These are phyloP conservation scores for Starmerella powellii DNA, from an alignment of 805 yeast species.

Conservation along the genomic window DNA sequence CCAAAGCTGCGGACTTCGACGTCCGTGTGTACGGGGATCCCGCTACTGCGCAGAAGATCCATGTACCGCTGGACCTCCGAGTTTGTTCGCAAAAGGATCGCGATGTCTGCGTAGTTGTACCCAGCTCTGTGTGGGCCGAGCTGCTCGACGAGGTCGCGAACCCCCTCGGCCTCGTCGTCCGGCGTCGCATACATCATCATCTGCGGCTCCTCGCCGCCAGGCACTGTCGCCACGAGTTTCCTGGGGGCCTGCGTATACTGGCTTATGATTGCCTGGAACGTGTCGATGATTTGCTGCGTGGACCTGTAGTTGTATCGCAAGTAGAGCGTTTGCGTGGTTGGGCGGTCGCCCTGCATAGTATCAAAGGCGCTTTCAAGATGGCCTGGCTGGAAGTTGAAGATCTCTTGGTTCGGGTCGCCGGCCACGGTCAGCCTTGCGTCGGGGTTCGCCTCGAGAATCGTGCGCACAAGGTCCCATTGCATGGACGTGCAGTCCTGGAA, in stretches of 20 bases:
- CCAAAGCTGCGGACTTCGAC: conserved; percentile 10
- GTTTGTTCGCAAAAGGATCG: conserved; percentile 14
- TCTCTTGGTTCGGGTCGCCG: conserved; percentile 22
- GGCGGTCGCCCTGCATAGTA: conserved; percentile 9
- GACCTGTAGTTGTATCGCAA: conserved; percentile 18
- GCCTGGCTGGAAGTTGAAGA: conserved; percentile 13
- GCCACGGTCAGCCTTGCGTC: conserved; percentile 10
- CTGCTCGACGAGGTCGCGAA: conserved; percentile 2
- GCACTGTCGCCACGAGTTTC: not conserved
- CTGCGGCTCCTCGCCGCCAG: conserved; percentile 8
- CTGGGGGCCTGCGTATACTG: not conserved
- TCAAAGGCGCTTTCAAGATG: conserved; percentile 10
- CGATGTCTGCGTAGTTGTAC: conserved; percentile 8
- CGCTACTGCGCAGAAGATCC: not conserved
- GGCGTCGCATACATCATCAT: not conserved
- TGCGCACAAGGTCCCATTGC: conserved; percentile 14
- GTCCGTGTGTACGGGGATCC: conserved; percentile 3
- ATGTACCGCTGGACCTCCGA: not conserved
- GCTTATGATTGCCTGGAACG: conserved; percentile 8
- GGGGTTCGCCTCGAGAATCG: conserved; percentile 2
- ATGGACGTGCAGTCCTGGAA: conserved; percentile 61
- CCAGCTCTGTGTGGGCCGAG: not conserved
- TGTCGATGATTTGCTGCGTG: conserved; percentile 8
- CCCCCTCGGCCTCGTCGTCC: not conserved
- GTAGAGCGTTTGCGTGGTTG: conserved; percentile 1